Evolutionary conservation across 768 basidiomycete species (phyloP).

Genomic region (Kwoniella botswanensis): DNA sequence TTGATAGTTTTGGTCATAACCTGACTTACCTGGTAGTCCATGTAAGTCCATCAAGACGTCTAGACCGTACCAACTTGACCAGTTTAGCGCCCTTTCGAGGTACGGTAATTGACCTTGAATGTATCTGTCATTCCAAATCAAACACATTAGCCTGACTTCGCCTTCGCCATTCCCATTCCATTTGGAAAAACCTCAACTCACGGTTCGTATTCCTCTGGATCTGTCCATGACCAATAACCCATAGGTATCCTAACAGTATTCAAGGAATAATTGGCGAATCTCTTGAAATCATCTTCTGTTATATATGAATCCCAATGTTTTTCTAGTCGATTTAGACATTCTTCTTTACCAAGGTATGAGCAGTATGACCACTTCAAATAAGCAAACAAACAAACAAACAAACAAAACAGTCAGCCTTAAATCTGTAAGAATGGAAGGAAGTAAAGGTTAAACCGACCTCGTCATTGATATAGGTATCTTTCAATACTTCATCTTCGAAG

Average conservation of each 20-base stretch:
- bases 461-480: constrained; percentile 30
- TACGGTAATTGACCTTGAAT: constrained; percentile 45
- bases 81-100: constrained; percentile 46
- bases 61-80: constrained; percentile 47
- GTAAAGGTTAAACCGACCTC: constrained; percentile 27
- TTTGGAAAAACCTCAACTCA: constrained; percentile 7
- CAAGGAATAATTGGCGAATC: constrained; percentile 40
- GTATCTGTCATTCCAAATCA: constrained; percentile 15
- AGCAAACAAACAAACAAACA: not conserved
- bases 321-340: constrained; percentile 31
- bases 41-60: constrained; percentile 53
- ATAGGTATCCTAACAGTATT: constrained; percentile 53
- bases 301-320: constrained; percentile 51
- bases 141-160: no score
- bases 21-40: constrained; percentile 37
- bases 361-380: constrained; percentile 38
- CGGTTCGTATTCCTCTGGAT: constrained; percentile 43
- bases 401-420: constrained; percentile 2
- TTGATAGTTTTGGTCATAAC: no score
- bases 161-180: no score
- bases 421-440: not conserved
- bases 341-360: constrained; percentile 37
- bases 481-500: constrained; percentile 33
- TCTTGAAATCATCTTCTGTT: constrained; percentile 50
- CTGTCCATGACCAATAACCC: constrained; percentile 48